These are phyloP conservation scores for Hyaloscypha hepaticicola DNA, from an alignment of 495 filamentous ascomycete genomes.

Conservation along the genomic window DNA sequence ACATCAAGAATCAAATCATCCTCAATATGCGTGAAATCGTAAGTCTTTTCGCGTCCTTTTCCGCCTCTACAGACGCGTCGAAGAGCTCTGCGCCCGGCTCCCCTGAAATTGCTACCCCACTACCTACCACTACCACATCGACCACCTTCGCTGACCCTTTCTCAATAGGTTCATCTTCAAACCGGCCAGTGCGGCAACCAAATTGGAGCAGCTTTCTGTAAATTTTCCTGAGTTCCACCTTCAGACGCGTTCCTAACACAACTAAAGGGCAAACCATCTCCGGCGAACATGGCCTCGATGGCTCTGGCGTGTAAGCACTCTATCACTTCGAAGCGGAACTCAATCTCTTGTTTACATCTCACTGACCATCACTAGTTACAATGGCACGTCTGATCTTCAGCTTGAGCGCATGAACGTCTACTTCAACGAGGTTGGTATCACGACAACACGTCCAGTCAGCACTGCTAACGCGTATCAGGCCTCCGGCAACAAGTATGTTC, in stretches of 20 bases:
- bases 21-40: conserved; percentile 93
- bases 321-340: background rate
- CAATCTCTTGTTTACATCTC: conserved; percentile 37
- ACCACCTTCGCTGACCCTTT: conserved; percentile 36
- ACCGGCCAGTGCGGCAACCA: conserved; percentile 99
- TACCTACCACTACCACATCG: conserved; percentile 40
- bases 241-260: conserved; percentile 34
- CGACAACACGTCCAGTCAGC: background rate
- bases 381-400: conserved; percentile 97
- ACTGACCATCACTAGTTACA: conserved; percentile 90
- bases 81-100: conserved; percentile 28
- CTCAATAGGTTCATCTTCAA: conserved; percentile 86
- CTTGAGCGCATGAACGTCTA: conserved; percentile 99
- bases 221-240: conserved; percentile 34
- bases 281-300: conserved; percentile 98
- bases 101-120: conserved; percentile 47
- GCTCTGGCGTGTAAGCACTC: conserved; percentile 78
- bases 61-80: conserved; percentile 32
- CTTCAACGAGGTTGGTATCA: conserved; percentile 89
- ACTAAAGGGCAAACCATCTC: conserved; percentile 84
- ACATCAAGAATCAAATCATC: conserved; percentile 32
- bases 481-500: conserved; percentile 96
- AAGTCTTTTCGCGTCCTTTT: conserved; percentile 43
- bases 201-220: conserved; percentile 99
- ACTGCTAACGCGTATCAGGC: conserved; percentile 54